A percentile compares a stretch with the other conserved stretches of the same genome.
These are phyloP conservation scores for Saccharomycopsis olivae DNA, from an alignment of 805 yeast genomes.

Conservation along the genomic window DNA sequence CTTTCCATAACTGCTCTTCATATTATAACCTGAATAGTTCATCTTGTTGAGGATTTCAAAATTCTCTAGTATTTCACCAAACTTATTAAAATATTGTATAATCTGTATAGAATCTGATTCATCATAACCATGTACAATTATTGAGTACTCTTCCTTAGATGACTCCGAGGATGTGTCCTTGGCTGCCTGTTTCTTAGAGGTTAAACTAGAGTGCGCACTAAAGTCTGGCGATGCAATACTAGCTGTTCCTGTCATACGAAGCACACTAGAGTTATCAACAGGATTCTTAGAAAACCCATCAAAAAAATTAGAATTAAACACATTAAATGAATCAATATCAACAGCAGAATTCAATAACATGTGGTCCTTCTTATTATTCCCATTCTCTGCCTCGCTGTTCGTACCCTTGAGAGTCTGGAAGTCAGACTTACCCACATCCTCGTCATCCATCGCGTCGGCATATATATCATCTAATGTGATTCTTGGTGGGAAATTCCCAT, in stretches of 20 bases:
- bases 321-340: slow-evolving; percentile 13
- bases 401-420: not conserved
- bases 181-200: not conserved
- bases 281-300: slow-evolving; percentile 6
- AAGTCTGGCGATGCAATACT: not conserved
- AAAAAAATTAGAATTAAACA: slow-evolving; percentile 14
- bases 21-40: slow-evolving; percentile 4
- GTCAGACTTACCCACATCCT: not conserved
- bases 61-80: slow-evolving; percentile 72
- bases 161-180: not conserved
- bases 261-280: not conserved
- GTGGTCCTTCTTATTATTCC: not conserved
- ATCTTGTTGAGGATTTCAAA: slow-evolving; percentile 34
- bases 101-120: slow-evolving; percentile 60
- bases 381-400: not conserved
- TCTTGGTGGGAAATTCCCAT: slow-evolving; percentile 16
- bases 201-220: not conserved
- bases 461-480: slow-evolving; percentile 9
- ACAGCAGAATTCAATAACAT: not conserved
- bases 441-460: not conserved
- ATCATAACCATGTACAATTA: slow-evolving; percentile 83
- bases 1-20: slow-evolving; percentile 12
- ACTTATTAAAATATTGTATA: slow-evolving; percentile 63
- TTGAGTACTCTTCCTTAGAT: slow-evolving; percentile 41
- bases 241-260: not conserved